Evolutionary conservation across 306 rosid genomes (phyloP).

Genomic region (Corylus heterophylla): DNA sequence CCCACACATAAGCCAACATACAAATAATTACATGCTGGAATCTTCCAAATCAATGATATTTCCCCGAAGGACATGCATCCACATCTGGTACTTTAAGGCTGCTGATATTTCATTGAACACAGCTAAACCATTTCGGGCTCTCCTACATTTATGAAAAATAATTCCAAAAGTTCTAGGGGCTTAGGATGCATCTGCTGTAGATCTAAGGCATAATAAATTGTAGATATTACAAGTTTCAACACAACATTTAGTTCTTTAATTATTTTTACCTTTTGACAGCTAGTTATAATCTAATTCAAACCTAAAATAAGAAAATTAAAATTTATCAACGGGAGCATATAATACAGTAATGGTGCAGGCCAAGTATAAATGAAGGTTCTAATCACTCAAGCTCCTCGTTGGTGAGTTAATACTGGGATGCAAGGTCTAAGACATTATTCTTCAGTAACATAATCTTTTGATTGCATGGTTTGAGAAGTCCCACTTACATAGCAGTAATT

Average conservation of each 20-base stretch:
- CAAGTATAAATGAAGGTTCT: background rate
- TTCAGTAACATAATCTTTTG: background rate
- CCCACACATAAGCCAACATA: background rate
- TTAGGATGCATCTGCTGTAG: background rate
- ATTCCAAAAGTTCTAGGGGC: background rate
- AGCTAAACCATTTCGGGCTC: background rate
- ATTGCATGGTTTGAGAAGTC: background rate
- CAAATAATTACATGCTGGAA: background rate
- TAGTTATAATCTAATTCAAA: background rate
- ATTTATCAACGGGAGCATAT: background rate
- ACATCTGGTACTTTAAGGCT: background rate
- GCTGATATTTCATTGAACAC: background rate
- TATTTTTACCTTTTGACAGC: background rate
- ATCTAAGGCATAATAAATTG: background rate
- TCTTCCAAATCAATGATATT: background rate
- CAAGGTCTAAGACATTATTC: background rate
- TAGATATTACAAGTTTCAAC: background rate
- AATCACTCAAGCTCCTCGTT: background rate
- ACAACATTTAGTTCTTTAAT: background rate
- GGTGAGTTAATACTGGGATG: background rate
- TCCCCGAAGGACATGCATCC: background rate
- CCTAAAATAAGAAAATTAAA: background rate
- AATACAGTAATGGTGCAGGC: background rate
- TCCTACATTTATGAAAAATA: background rate
- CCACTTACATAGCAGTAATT: background rate